Evolutionary conservation across 768 basidiomycete genomes (phyloP).

Genomic region (Xerocomus brunneocitrinus): DNA sequence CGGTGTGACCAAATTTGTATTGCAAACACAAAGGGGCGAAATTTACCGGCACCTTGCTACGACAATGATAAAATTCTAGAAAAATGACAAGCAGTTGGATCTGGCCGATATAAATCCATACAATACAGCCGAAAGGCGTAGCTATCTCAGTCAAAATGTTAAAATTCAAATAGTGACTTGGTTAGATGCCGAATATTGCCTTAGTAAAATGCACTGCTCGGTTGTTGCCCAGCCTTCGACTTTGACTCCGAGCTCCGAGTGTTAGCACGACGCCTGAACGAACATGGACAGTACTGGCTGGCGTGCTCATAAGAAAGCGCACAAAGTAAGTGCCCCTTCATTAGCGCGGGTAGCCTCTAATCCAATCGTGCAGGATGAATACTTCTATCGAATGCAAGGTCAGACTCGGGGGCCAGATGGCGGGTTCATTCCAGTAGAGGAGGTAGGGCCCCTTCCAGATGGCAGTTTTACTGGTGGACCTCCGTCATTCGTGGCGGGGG

Average conservation of each 20-base stretch:
- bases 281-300: slow-evolving; percentile 76
- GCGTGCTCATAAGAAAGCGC: slow-evolving; percentile 62
- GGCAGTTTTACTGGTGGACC: slow-evolving; percentile 54
- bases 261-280: neutral
- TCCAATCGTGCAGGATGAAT: slow-evolving; percentile 28
- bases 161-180: too few relatives aligned
- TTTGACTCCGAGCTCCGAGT: neutral
- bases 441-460: slow-evolving; percentile 59
- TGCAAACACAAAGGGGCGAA: too few relatives aligned
- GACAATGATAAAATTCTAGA: too few relatives aligned
- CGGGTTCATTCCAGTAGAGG: slow-evolving; percentile 49
- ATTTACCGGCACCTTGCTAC: too few relatives aligned
- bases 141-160: too few relatives aligned
- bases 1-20: too few relatives aligned
- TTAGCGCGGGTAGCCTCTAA: neutral
- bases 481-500: slow-evolving; percentile 29
- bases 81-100: too few relatives aligned
- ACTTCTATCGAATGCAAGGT: slow-evolving; percentile 22
- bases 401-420: slow-evolving; percentile 44
- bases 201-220: neutral
- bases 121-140: too few relatives aligned
- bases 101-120: too few relatives aligned
- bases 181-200: too few relatives aligned
- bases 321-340: slow-evolving; percentile 37
- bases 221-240: too few relatives aligned